Base-by-base conservation (phyloP, 2,329 filamentous ascomycete genomes). In the Rosellinia necatrix region DNA sequence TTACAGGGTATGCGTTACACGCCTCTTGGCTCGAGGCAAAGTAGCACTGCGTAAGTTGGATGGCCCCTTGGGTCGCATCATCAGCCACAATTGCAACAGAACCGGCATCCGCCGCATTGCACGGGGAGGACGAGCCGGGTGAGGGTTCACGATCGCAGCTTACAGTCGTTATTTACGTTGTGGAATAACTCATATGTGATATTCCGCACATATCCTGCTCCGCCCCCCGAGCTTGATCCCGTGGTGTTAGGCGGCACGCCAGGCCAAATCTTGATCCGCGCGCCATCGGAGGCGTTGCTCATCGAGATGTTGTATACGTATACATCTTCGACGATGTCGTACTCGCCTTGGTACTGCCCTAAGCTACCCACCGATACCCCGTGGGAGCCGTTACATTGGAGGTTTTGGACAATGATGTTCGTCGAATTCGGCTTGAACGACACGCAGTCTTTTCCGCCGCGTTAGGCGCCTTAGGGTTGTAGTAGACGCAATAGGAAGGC, bases 201-300 rank as follows among this genome's bases (percentile, higher is more conserved):
- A 71, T 87, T 87, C 58, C 76, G 75, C 44, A 88, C 83, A 27
- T 74, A 73, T n/a, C 85, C 85, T 4, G 71, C 71, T 32, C 85
- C 85, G 21, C 84, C 84, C 40, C 83, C 84, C 4, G 81, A 82
- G 66, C 83, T 79, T 0, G 85, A 75, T 47, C 83, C 79, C 24
- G 74, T 78, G 2, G 79, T 68, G 56, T 81, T 82, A 2, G 58
- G 55, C 6, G 55, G 58, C 5, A 60, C 55, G 17, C 58, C 58
- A 0, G 82, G 81, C 81, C 82, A 88, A 62, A 85, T 83, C 71
- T 87, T 87, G 73, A 87, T 86, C 53, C 84, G 81, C 0, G 83
- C 84, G 40, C 81, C 82, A 60, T 87, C 80, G 38, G 77, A 72
- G n/a, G 75, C 75, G 56, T 79, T 79, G 56, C 71, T 73, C 73